These are phyloP conservation scores for Scleromitrula shiraiana DNA, from an alignment of 2,329 filamentous ascomycete genomes.

Conservation along the genomic window DNA sequence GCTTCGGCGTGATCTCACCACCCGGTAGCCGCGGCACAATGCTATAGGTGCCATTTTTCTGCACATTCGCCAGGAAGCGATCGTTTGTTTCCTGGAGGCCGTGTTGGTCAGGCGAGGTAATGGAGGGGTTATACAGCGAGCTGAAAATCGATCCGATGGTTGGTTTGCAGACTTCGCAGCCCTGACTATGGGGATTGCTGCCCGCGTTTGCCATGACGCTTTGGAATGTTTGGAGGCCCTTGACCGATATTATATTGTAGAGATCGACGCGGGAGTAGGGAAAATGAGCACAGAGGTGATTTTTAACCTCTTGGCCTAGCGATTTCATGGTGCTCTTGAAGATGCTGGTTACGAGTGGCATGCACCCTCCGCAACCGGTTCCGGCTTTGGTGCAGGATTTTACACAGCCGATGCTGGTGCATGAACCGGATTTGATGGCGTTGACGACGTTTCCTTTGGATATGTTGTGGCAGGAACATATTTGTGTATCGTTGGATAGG, in stretches of 20 bases:
- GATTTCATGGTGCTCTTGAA: conserved; percentile 83
- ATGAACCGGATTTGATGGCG: conserved; percentile 66
- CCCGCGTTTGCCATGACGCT: conserved; percentile 75
- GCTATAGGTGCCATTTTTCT: conserved; percentile 84
- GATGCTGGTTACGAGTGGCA: conserved; percentile 81
- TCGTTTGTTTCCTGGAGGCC: conserved; percentile 90
- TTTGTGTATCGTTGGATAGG: conserved; percentile 75
- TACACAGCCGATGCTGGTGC: conserved; percentile 73
- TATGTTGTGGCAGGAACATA: conserved; percentile 91
- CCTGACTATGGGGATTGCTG: conserved; percentile 61
- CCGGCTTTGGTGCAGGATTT: conserved; percentile 90
- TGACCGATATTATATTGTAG: conserved; percentile 83
- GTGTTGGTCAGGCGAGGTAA: too few relatives aligned
- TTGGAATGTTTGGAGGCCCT: conserved; percentile 61
- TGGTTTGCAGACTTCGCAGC: conserved; percentile 84
- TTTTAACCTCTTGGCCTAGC: conserved; percentile 81
- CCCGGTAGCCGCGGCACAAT: conserved; percentile 76
- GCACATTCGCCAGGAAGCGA: conserved; percentile 79
- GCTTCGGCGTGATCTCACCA: conserved; percentile 82
- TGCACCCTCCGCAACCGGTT: conserved; percentile 82
- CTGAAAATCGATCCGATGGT: conserved; percentile 72
- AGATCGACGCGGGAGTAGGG: conserved; percentile 75
- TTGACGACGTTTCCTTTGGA: conserved; percentile 72
- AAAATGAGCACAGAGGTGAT: conserved; percentile 80
- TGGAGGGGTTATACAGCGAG: conserved; percentile 74